Evolutionary conservation across 352 stramenopile genomes (phyloP), one percentile per base, ranked within the genome.

Genomic region (Discostella stelligera): DNA sequence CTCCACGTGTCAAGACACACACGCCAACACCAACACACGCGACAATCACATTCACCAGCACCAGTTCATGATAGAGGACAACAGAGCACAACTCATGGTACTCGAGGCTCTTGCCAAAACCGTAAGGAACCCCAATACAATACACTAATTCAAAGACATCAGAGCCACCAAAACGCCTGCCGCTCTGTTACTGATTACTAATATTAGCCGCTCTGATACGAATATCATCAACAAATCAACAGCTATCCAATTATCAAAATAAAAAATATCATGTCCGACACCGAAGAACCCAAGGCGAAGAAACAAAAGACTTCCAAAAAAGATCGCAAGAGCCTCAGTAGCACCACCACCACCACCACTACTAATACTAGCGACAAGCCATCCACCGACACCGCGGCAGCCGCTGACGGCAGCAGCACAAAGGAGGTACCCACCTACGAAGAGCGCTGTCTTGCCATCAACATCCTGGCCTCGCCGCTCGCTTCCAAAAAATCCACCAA

Each of bases 401-500:
- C 70, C 56, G 53, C 63, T 37, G 46, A 32, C 14, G 44, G 44
- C 10, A 52, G 44, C 39, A 18, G 11, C 25, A 58, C 37, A 44
- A 44, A 44, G 37, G 37, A 44, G 7, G 37, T 44, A 14, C 86
- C 68, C 66, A 68, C 83, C 3, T 94, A 94, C 62, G 86, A 93
- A 74, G 88, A 93, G 66, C 89, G 92, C 8, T 82, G 93, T 44
- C 82, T 91, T 44, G 90, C 91, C 4, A 86, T 96, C 13, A 95
- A 91, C 68, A 77, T 89, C 58, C 98, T 99, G 78, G 92, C 96
- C 41, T 95, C 98, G 80, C 98, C 98, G 27, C 89, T 99, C 61
- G 97, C 97, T 44, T 94, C 90, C 65, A 98, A 99, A 90, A 99
- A 99, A 77, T 88, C 84, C 18, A 94, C 88, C 3, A 94, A 94